Evolutionary conservation across 2,329 filamentous ascomycete genomes (phyloP).

Genomic region (Ilyonectria sp.): DNA sequence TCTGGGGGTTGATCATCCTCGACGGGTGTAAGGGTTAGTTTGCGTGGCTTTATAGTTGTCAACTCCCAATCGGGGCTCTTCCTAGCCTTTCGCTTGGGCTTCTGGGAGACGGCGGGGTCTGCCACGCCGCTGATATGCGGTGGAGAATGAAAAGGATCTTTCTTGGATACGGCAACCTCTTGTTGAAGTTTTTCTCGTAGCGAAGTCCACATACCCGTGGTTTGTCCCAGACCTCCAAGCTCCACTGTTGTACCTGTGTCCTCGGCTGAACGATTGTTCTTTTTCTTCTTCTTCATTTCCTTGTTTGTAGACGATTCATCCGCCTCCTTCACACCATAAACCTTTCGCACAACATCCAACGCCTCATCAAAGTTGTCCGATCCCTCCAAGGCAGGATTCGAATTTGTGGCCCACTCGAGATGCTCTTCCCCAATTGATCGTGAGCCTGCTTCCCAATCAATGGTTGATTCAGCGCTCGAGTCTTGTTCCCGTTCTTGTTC

Average conservation of each 20-base stretch:
- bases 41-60: conserved; percentile 46
- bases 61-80: conserved; percentile 31
- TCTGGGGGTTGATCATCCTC: conserved; percentile 51
- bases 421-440: neutral
- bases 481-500: neutral
- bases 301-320: conserved; percentile 4
- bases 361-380: conserved; percentile 40
- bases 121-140: neutral
- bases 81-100: conserved; percentile 5
- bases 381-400: neutral
- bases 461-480: neutral
- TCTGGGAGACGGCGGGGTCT: conserved; percentile 1
- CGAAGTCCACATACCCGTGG: conserved; percentile 48
- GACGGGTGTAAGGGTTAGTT: conserved; percentile 50
- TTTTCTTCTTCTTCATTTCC: conserved; percentile 21
- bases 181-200: conserved; percentile 47
- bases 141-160: neutral
- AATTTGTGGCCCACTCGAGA: neutral
- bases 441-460: neutral
- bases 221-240: neutral
- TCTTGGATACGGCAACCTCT: neutral
- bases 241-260: neutral
- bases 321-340: conserved; percentile 40
- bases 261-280: neutral
- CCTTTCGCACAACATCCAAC: conserved; percentile 43